Percentiles rank a stretch among this genome's conserved stretches.
Evolutionary conservation across 331 rosid species (phyloP).

Genomic region (Acacia pycnantha): DNA sequence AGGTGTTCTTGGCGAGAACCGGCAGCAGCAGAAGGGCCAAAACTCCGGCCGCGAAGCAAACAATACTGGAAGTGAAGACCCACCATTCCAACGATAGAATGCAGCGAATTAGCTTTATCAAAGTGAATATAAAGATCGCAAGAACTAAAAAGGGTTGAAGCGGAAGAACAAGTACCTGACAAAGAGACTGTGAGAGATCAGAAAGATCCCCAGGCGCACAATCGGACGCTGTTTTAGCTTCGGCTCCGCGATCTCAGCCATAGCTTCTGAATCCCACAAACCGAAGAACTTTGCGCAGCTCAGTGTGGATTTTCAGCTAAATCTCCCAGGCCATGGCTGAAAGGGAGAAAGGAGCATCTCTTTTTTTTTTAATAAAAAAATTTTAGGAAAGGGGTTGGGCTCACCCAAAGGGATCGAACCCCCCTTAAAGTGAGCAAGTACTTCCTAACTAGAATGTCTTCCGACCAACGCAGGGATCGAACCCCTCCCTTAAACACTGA

Average conservation of each 20-base stretch:
- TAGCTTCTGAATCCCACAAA: conserved; percentile 3
- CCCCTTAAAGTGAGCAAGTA: too few species aligned
- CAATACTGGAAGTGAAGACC: conserved; percentile 40
- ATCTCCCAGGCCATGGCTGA: not conserved
- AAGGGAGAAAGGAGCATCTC: not conserved
- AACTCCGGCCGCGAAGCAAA: conserved; percentile 69
- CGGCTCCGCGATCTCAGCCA: conserved; percentile 40
- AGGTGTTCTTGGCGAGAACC: conserved; percentile 82
- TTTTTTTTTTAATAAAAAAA: too few species aligned
- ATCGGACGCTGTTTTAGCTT: conserved; percentile 59
- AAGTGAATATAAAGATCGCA: not conserved
- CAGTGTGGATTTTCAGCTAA: not conserved
- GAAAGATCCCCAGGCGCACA: conserved; percentile 66
- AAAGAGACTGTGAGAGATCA: conserved; percentile 69
- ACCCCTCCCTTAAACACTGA: too few species aligned
- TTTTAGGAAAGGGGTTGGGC: too few species aligned
- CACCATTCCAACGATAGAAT: not conserved
- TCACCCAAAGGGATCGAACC: too few species aligned
- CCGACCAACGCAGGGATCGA: too few species aligned
- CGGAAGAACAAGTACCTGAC: conserved; percentile 51
- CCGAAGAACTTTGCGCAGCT: not conserved
- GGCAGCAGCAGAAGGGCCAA: conserved; percentile 84
- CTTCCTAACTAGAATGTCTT: too few species aligned
- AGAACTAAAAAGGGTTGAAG: conserved; percentile 13
- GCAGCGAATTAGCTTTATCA: not conserved